These are phyloP conservation scores for Metschnikowia drakensbergensis DNA, from an alignment of 805 yeast species.

Conservation along the genomic window DNA sequence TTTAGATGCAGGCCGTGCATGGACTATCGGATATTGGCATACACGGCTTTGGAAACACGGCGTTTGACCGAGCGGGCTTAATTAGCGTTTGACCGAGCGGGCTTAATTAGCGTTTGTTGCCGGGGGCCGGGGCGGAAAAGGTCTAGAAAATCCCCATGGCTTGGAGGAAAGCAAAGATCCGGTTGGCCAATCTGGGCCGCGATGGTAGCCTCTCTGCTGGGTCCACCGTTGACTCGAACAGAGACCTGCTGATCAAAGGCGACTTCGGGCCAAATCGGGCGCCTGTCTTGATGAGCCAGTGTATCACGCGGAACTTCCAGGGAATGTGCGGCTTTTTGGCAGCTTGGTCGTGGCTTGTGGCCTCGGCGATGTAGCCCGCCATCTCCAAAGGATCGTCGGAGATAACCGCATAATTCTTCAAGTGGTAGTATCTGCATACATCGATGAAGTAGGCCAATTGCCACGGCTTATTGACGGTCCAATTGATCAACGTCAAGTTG, in stretches of 20 bases:
- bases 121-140: too few species aligned
- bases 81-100: too few species aligned
- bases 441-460: conserved; percentile 33
- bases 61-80: too few species aligned
- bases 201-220: conserved; percentile 8
- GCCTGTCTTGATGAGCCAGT: conserved; percentile 7
- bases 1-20: too few species aligned
- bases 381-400: conserved; percentile 32
- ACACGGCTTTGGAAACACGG: too few species aligned
- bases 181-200: conserved; percentile 6
- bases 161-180: conserved; percentile 17
- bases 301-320: conserved; percentile 2
- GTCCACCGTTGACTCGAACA: conserved; percentile 12
- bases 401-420: conserved; percentile 35
- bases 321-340: not conserved
- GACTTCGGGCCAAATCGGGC: conserved; percentile 2
- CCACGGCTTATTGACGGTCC: conserved; percentile 38
- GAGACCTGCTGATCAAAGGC: not conserved
- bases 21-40: too few species aligned
- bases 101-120: too few species aligned
- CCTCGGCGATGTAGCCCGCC: not conserved
- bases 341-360: not conserved
- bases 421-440: conserved; percentile 22
- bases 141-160: conserved; percentile 13
- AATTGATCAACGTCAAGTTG: conserved; percentile 31